Evolutionary conservation across 1,139 yeast genomes (phyloP), one percentile per base, ranked within the genome.

Genomic region (Saccharomycopsis hybrid): DNA sequence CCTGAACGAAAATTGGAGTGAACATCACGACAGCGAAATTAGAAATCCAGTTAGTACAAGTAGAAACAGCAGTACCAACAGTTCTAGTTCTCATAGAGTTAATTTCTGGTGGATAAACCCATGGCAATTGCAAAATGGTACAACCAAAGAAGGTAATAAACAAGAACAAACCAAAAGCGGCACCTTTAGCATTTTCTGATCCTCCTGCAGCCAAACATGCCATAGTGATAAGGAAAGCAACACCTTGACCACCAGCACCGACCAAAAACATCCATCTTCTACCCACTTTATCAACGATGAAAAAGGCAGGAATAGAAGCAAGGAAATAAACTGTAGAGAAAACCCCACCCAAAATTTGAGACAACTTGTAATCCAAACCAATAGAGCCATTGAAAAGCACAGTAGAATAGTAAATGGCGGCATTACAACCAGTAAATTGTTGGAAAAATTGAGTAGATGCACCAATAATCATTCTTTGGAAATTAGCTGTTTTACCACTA

Each of bases 341-440:
- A 39, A 80, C 80, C 68, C 85, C 85, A 59, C 84, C 85, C 61
- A 80, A 66, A 56, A 80, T 70, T 62, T 78, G 70, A 11, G 83
- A 66, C 58, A 78, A 65, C 61, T 78, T 71, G 64, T 77, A 73
- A 44, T 67, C 71, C 59, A 71, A 65, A 56, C 72, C 72, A 62
- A 75, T 73, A 47, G 81, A 74, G 46, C 74, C 68, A 63, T 79
- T 75, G 60, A 80, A 80, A 59, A 81, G 70, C 47, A 80, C 80
- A 33, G 86, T 78, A 18, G 85, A 77, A 60, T 80, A 80, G 66
- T 80, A 81, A 60, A 79, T 80, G 54, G 82, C 81, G 56, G 85
- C 83, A 60, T 81, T 81, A 70, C 84, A 78, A 60, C 86, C 81
- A 45, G 79, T 75, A 59, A 76, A 72, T 62, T 77, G 81, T 49